Base-by-base conservation (phyloP, 2,329 filamentous ascomycete genomes). In the Pseudogymnoascus verrucosus region DNA sequence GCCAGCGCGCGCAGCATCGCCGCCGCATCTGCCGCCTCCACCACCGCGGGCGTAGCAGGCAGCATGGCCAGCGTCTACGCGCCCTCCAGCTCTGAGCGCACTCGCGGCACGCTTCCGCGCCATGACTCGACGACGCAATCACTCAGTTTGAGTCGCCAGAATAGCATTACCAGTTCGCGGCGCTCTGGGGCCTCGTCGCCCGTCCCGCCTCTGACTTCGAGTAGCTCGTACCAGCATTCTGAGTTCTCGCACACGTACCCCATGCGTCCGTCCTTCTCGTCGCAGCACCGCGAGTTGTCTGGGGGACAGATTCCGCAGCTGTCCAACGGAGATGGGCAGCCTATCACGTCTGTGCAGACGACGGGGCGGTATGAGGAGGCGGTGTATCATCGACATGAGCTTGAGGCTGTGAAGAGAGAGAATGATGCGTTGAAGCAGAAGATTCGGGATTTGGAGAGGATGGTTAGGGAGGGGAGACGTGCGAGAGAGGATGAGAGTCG, bases 311-410 rank as follows among this genome's bases (percentile, higher is more conserved):
- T 54, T 12, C 19, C 62, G 19, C 62, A 54, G 19, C 12, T 71
- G n/a, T 65, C 70, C 3, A 65, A 66, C 5, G 8, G 28, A 23
- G 47, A 54, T 3, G 23, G 47, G 14, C 47, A 54, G 14, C 47
- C 47, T 14, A 34, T 54, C 14, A 54, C 26, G n/a, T 73, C 85
- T 26, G 75, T 88, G 67, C 80, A 82, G 2, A 83, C 80, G 2
- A 87, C 84, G 0, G 73, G 78, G 10, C 80, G 85, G 11, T 87
- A 86, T 71, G 86, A 88, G 67, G 86, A 89, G 73, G 83, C 83
- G 0, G 82, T 81, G 0, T 81, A 80, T 65, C 84, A 84, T 68
- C 78, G 85, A 4, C 77, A 80, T 39, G 86, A 89, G 70, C 76
- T 89, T 0, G 86, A 89, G 23, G 75, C 69, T 4, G 82, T 84